Evolutionary conservation across 2,329 filamentous ascomycete species (phyloP).

Genomic region (Emericellopsis atlantica): DNA sequence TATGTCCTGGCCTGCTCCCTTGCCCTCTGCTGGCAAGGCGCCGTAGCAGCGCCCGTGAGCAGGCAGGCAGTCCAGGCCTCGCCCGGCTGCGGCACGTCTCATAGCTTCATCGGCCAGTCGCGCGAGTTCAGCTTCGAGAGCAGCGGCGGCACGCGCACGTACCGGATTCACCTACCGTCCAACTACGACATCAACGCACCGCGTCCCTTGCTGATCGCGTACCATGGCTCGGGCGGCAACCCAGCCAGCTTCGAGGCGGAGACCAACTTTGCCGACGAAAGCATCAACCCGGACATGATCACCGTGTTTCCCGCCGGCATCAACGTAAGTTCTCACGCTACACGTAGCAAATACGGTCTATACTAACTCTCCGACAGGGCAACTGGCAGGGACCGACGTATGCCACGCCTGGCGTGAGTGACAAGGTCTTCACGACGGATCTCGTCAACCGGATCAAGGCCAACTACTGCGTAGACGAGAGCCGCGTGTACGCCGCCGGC

Average conservation of each 20-base stretch:
- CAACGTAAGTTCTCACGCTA: conserved; percentile 10
- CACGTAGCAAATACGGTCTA: no score
- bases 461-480: no score
- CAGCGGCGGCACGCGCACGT: conserved; percentile 6
- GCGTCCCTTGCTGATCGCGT: conserved; percentile 28
- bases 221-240: conserved; percentile 27
- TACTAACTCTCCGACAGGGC: neutral
- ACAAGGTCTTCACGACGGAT: conserved; percentile 33
- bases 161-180: conserved; percentile 9
- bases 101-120: conserved; percentile 7
- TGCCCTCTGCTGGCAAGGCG: neutral
- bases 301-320: conserved; percentile 33
- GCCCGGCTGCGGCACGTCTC: neutral
- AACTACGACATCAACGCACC: conserved; percentile 17
- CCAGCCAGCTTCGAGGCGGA: conserved; percentile 18
- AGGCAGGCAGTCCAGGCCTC: no score
- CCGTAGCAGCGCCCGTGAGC: neutral
- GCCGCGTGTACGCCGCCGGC: no score
- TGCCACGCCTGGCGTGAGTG: conserved; percentile 16
- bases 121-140: conserved; percentile 10
- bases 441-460: no score
- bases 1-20: no score
- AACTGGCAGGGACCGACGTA: conserved; percentile 26
- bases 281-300: conserved; percentile 21
- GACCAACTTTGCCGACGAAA: conserved; percentile 21